Evolutionary conservation across 371 early-diverging fungal genomes (phyloP).

Genomic region (Mucor racemosus): DNA sequence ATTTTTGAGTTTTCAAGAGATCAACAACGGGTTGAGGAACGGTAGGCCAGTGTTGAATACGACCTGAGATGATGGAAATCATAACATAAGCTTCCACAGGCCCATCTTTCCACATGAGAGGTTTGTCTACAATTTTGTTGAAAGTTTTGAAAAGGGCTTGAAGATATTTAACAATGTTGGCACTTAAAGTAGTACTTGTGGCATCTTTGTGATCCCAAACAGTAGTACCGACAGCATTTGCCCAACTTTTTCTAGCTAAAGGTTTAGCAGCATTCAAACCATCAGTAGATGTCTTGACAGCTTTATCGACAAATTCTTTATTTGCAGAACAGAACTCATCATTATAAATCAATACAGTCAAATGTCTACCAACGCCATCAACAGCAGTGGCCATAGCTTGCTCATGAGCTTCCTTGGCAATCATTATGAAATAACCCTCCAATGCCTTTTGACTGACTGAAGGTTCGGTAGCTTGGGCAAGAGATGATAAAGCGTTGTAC

Average conservation of each 20-base stretch:
- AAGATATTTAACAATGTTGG: slow-evolving; percentile 49
- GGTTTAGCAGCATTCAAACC: slow-evolving; percentile 66
- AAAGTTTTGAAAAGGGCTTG: slow-evolving; percentile 58
- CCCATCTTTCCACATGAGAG: slow-evolving; percentile 69
- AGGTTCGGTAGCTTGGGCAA: slow-evolving; percentile 55
- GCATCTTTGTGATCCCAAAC: slow-evolving; percentile 51
- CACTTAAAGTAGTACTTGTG: slow-evolving; percentile 42
- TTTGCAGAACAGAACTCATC: slow-evolving; percentile 49
- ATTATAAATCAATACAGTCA: slow-evolving; percentile 56
- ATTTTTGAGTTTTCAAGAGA: slow-evolving; percentile 47
- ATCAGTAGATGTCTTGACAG: slow-evolving; percentile 53
- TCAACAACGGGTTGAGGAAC: slow-evolving; percentile 38
- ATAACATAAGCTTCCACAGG: slow-evolving; percentile 77
- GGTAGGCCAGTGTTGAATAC: slow-evolving; percentile 50
- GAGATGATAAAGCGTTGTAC: slow-evolving; percentile 58
- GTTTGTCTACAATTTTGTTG: slow-evolving; percentile 68
- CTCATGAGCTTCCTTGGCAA: slow-evolving; percentile 82
- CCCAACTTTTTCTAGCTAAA: slow-evolving; percentile 64
- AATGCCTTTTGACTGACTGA: slow-evolving; percentile 66
- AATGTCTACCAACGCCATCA: slow-evolving; percentile 65
- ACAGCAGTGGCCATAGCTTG: slow-evolving; percentile 68
- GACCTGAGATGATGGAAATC: slow-evolving; percentile 55
- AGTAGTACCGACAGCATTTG: slow-evolving; percentile 52
- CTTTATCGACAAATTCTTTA: slow-evolving; percentile 42
- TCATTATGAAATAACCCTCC: slow-evolving; percentile 65